These are phyloP conservation scores for Chlorella sp. DNA, from an alignment of 139 green algal species.

Conservation along the genomic window DNA sequence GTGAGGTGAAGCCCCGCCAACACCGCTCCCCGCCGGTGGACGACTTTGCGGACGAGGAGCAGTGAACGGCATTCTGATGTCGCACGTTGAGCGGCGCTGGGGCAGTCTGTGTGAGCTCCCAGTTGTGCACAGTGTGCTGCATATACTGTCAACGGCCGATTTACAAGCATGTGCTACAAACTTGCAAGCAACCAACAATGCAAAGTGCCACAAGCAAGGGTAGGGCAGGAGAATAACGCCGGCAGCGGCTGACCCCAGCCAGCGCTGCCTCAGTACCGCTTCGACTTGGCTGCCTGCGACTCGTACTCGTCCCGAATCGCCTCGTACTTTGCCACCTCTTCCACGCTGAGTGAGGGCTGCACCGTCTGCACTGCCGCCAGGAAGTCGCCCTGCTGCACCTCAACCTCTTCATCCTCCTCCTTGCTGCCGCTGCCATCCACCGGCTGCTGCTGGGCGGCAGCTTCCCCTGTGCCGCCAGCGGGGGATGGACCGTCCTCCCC, in stretches of 20 bases:
- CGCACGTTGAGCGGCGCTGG: too few relatives aligned
- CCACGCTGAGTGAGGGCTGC: constrained; percentile 77
- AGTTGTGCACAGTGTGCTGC: too few relatives aligned
- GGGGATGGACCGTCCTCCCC: not conserved
- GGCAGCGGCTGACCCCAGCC: too few relatives aligned
- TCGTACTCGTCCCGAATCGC: constrained; percentile 78
- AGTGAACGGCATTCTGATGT: not conserved
- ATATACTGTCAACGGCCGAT: too few relatives aligned
- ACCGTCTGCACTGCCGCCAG: constrained; percentile 61
- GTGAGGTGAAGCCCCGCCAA: not conserved
- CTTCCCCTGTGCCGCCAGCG: not conserved
- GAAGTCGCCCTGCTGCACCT: constrained; percentile 76
- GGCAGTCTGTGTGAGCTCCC: too few relatives aligned
- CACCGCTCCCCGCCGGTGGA: not conserved
- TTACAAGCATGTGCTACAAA: too few relatives aligned
- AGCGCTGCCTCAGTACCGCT: not conserved
- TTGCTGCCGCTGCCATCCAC: not conserved
- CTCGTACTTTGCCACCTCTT: constrained; percentile 85
- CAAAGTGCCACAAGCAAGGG: too few relatives aligned
- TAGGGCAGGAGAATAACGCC: too few relatives aligned
- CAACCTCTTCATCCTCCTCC: constrained; percentile 35
- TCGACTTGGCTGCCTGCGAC: not conserved
- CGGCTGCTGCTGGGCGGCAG: not conserved
- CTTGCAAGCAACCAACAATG: too few relatives aligned
- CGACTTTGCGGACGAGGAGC: not conserved